Percentiles rank a stretch among this genome's conserved stretches.
Conservation (phyloP, 1,284 basidiomycete genomes). For the Ganoderma boninense region DNA sequence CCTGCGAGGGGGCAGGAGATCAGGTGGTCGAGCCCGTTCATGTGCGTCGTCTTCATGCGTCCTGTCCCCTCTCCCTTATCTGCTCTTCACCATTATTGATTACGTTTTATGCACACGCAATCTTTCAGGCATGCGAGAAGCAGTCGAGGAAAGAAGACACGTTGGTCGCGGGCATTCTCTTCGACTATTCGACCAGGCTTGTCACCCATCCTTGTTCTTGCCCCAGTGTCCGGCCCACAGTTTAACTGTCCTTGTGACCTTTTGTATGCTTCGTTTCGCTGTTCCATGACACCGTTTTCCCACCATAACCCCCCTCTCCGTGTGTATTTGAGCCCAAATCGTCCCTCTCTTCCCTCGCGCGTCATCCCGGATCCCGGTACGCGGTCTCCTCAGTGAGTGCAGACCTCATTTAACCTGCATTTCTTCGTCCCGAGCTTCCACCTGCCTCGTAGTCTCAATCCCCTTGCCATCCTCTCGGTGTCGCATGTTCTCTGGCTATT, state of each 20-base stretch:
- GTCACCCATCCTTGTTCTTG: background rate
- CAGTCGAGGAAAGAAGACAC: slow-evolving; percentile 15
- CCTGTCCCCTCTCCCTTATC: background rate
- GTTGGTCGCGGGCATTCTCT: slow-evolving; percentile 5
- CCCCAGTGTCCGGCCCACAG: too few species aligned
- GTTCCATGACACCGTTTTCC: background rate
- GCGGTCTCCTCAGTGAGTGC: too few species aligned
- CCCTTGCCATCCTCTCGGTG: too few species aligned
- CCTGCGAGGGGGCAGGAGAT: slow-evolving; percentile 8
- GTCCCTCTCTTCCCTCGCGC: too few species aligned
- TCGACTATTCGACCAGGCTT: slow-evolving; percentile 29
- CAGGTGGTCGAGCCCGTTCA: background rate
- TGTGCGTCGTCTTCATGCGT: too few species aligned
- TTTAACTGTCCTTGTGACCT: background rate
- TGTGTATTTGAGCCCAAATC: background rate
- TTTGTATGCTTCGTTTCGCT: background rate
- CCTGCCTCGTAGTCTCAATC: too few species aligned
- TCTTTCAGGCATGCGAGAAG: slow-evolving; percentile 21
- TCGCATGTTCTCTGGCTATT: too few species aligned
- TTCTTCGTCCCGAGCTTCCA: too few species aligned
- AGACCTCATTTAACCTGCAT: too few species aligned
- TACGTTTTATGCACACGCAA: background rate
- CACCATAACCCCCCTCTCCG: background rate
- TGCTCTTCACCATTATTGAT: background rate
- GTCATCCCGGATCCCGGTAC: too few species aligned